Evolutionary conservation across 202 grass and related monocot genomes (phyloP), one percentile per base, ranked within the genome.

Genomic region (Zoysia matrella): DNA sequence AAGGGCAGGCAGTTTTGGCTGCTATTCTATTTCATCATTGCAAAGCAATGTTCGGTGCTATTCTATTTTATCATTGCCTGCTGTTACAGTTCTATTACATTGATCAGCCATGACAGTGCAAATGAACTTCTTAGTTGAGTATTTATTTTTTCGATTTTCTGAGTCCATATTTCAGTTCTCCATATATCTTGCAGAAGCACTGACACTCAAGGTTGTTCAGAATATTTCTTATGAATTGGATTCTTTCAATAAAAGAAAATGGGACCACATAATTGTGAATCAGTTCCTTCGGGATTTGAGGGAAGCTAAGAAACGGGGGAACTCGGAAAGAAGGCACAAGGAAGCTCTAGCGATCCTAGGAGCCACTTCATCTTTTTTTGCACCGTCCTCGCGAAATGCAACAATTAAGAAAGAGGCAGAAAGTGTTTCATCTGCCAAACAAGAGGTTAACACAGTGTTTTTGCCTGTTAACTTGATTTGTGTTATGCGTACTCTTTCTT

Each of bases 291-390:
- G 93, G 54, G 97, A 99, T 83, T 79, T 99, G 78, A 85, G 89
- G 69, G 97, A 99, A 83, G 93, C 91, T 76, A 99, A 99, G 87
- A 99, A 99, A 84, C 93, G 93, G 42, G 97, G 97, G 22, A 87
- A 92, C 60, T 87, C 92, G 82, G 97, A 99, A 58, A 89, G 89
- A 87, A 96, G 90, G 47, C 91, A 99, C 61, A 99, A 93, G 88
- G 97, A 99, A 96, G 97, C 97, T 81, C 91, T 96, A 57, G 93
- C 93, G 77, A 94, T 99, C 71, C 77, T 96, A 71, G 93, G 87
- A 69, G 91, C 93, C 86, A 92, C 97, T 56, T 88, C 89, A 66
- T 85, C 87, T 82, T 89, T 60, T 55, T 81, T 83, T 70, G 64
- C 86, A 71, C 74, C 85, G 51, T 80, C 72, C 51, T 87, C 86